phyloP scores from a whole-genome alignment of 2,329 filamentous ascomycete genomes.

The Phoma sp. region DNA sequence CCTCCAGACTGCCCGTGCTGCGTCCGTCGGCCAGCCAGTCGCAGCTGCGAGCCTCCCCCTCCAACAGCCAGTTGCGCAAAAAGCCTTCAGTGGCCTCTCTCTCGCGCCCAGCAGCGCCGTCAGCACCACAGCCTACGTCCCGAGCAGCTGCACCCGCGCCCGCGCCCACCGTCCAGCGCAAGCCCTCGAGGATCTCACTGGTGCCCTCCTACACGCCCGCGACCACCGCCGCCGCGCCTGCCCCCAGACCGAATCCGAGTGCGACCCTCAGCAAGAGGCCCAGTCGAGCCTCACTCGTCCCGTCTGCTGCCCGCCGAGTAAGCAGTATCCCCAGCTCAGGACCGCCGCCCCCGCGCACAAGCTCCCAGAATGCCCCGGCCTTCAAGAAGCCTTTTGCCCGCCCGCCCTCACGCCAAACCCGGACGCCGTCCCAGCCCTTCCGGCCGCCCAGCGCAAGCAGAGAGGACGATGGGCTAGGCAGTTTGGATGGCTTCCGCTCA shows the following conservation, averaged over 20 bases:
- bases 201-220: slow-evolving; percentile 31
- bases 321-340: slow-evolving; percentile 29
- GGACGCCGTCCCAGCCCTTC: slow-evolving; percentile 23
- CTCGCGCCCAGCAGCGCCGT: slow-evolving; percentile 18
- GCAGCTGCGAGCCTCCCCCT: slow-evolving; percentile 51
- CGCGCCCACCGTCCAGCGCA: slow-evolving; percentile 35
- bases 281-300: slow-evolving; percentile 31
- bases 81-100: slow-evolving; percentile 39
- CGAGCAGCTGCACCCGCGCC: slow-evolving; percentile 4
- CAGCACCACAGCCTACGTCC: slow-evolving; percentile 8
- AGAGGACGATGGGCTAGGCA: slow-evolving; percentile 50
- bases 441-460: slow-evolving; percentile 15
- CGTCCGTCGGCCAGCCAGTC: slow-evolving; percentile 45
- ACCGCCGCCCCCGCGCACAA: slow-evolving; percentile 20
- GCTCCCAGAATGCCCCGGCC: slow-evolving; percentile 30
- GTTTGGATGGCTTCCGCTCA: slow-evolving; percentile 51
- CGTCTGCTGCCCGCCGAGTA: slow-evolving; percentile 29
- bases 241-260: slow-evolving; percentile 21
- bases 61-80: slow-evolving; percentile 52
- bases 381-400: slow-evolving; percentile 48
- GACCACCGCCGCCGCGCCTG: slow-evolving; percentile 22
- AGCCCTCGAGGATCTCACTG: slow-evolving; percentile 40
- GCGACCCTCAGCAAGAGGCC: slow-evolving; percentile 1
- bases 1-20: slow-evolving; percentile 61
- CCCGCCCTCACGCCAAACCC: slow-evolving; percentile 43